Percentiles rank a stretch among this genome's conserved stretches.
Evolutionary conservation across 768 basidiomycete genomes (phyloP).

Genomic region (Psilocybe cyanescens): DNA sequence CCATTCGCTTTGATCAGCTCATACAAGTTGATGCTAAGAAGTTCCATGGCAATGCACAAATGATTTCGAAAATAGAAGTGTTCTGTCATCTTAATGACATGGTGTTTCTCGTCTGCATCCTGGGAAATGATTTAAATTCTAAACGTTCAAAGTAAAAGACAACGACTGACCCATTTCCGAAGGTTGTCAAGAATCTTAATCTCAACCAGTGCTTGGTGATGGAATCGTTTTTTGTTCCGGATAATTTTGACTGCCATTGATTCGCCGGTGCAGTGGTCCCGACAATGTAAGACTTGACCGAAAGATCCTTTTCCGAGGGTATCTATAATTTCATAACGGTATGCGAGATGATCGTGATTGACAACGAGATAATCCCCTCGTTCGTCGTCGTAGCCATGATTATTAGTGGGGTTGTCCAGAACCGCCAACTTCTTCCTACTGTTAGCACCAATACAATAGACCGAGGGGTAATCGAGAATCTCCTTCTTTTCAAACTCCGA

Average conservation of each 20-base stretch:
- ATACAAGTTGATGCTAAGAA: slow-evolving; percentile 97
- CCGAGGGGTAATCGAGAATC: slow-evolving; percentile 81
- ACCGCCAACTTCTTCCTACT: slow-evolving; percentile 86
- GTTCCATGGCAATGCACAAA: slow-evolving; percentile 97
- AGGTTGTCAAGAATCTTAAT: slow-evolving; percentile 98
- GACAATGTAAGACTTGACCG: slow-evolving; percentile 94
- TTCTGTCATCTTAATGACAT: slow-evolving; percentile 98
- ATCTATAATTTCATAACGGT: slow-evolving; percentile 93
- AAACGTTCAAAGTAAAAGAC: not conserved
- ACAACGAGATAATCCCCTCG: slow-evolving; percentile 96
- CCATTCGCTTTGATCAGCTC: slow-evolving; percentile 99
- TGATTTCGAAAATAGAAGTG: slow-evolving; percentile 98
- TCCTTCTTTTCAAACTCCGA: slow-evolving; percentile 92
- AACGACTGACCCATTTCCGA: slow-evolving; percentile 84
- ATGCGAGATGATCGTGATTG: slow-evolving; percentile 90
- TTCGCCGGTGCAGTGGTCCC: slow-evolving; percentile 92
- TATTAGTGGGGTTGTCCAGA: slow-evolving; percentile 74
- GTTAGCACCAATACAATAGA: slow-evolving; percentile 81
- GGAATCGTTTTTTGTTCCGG: slow-evolving; percentile 98
- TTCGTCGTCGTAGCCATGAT: slow-evolving; percentile 97
- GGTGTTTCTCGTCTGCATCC: slow-evolving; percentile 97
- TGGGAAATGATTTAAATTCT: slow-evolving; percentile 32
- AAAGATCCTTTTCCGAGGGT: slow-evolving; percentile 98
- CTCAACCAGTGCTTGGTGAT: slow-evolving; percentile 98
- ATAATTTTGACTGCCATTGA: slow-evolving; percentile 99